Percentiles rank a stretch among this genome's conserved stretches.
phyloP scores from a whole-genome alignment of 345 rosid species.

The Citrus hindsii region DNA sequence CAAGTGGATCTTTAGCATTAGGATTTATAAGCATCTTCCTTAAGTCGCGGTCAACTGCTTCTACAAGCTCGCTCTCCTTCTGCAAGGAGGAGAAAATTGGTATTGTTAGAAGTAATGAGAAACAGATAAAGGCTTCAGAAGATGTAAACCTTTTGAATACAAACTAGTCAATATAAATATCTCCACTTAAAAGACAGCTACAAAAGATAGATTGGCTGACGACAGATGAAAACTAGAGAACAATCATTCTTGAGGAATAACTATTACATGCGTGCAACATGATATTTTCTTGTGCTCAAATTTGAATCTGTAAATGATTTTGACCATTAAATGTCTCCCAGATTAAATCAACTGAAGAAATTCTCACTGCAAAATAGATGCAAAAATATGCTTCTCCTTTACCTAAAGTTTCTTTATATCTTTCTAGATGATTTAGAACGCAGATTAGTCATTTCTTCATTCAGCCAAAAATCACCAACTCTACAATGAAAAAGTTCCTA shows the following conservation, averaged over 20 bases:
- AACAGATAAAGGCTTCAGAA: background rate
- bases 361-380: background rate
- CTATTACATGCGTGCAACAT: no score
- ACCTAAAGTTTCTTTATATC: background rate
- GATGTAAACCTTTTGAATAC: background rate
- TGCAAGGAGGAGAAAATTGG: conserved; percentile 26
- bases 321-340: background rate
- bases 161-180: background rate
- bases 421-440: background rate
- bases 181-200: background rate
- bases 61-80: conserved; percentile 70
- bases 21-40: conserved; percentile 91
- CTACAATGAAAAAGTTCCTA: background rate
- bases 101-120: background rate
- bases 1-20: conserved; percentile 64
- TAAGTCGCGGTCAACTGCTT: conserved; percentile 82
- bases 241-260: no score
- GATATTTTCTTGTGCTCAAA: background rate
- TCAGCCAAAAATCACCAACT: background rate
- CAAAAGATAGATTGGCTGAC: background rate
- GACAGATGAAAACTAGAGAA: background rate
- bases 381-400: background rate
- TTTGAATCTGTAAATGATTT: background rate
- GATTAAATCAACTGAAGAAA: background rate
- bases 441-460: background rate